phyloP scores from a whole-genome alignment of 371 early-diverging fungal species.

The Apophysomyces sp. region DNA sequence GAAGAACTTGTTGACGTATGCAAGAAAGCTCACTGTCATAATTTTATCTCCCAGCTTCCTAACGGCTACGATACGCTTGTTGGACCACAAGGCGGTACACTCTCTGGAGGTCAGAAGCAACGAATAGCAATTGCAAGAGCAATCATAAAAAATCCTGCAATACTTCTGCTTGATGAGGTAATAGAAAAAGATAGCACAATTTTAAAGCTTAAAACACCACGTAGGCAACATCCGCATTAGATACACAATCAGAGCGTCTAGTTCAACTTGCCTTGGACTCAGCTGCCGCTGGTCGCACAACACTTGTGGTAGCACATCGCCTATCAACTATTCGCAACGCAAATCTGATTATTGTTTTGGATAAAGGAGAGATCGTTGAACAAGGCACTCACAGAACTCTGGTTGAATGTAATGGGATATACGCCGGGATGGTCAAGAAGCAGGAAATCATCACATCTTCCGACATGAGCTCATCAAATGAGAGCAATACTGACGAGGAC shows the following conservation, averaged over 20 bases:
- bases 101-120: conserved; percentile 62
- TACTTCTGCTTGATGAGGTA: conserved; percentile 57
- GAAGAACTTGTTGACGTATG: conserved; percentile 51
- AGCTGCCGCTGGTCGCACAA: conserved; percentile 72
- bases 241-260: conserved; percentile 62
- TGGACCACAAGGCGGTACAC: conserved; percentile 58
- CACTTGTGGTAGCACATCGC: conserved; percentile 88
- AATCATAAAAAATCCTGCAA: conserved; percentile 63
- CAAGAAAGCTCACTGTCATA: conserved; percentile 66
- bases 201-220: no score
- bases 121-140: conserved; percentile 75
- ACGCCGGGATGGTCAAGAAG: conserved; percentile 47
- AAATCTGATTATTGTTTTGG: conserved; percentile 75
- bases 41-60: conserved; percentile 72
- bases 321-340: conserved; percentile 74
- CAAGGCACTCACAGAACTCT: conserved; percentile 65
- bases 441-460: conserved; percentile 25
- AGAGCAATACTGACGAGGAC: no score
- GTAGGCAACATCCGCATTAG: conserved; percentile 60
- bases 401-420: conserved; percentile 36
- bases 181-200: background rate
- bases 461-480: no score
- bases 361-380: conserved; percentile 65
- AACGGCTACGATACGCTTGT: conserved; percentile 70
- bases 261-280: conserved; percentile 77